These are phyloP conservation scores for Akanthomyces dipterigenus DNA, from an alignment of 2,329 filamentous ascomycete species.

Conservation along the genomic window DNA sequence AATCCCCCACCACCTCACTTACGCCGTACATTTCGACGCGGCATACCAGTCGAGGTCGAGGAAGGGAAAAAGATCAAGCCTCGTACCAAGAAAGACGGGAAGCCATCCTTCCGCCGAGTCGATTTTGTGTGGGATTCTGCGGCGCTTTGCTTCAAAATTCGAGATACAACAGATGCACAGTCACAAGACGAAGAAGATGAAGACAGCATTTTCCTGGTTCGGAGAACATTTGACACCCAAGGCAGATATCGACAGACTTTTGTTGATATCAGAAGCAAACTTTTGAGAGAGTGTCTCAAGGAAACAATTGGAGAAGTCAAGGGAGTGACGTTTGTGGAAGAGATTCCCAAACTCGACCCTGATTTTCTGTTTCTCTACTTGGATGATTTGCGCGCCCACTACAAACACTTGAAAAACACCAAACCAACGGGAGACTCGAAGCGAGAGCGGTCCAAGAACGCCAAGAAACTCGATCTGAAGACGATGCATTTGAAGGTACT, in stretches of 20 bases:
- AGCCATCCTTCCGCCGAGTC: conserved; percentile 40
- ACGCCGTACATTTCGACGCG: background rate
- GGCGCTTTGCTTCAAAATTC: conserved; percentile 46
- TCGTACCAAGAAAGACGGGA: conserved; percentile 22
- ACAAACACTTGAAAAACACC: conserved; percentile 57
- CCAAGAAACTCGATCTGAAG: conserved; percentile 52
- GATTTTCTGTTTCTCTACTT: conserved; percentile 69
- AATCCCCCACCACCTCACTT: background rate
- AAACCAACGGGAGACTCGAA: conserved; percentile 41
- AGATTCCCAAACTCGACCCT: conserved; percentile 65
- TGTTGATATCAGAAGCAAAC: conserved; percentile 80
- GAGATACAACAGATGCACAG: conserved; percentile 42
- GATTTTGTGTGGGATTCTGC: conserved; percentile 48
- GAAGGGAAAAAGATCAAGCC: conserved; percentile 18
- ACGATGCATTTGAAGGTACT: conserved; percentile 64
- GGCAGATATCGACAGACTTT: conserved; percentile 67
- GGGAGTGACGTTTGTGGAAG: conserved; percentile 70
- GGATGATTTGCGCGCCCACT: conserved; percentile 61
- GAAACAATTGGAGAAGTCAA: conserved; percentile 30
- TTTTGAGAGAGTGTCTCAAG: conserved; percentile 57
- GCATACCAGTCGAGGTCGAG: conserved; percentile 7
- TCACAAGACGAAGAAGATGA: conserved; percentile 54
- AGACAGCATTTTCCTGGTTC: conserved; percentile 75
- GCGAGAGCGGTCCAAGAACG: conserved; percentile 54
- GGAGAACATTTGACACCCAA: conserved; percentile 76